Evolutionary conservation across 352 stramenopile genomes (phyloP).

Genomic region (Phytophthora hibernalis): DNA sequence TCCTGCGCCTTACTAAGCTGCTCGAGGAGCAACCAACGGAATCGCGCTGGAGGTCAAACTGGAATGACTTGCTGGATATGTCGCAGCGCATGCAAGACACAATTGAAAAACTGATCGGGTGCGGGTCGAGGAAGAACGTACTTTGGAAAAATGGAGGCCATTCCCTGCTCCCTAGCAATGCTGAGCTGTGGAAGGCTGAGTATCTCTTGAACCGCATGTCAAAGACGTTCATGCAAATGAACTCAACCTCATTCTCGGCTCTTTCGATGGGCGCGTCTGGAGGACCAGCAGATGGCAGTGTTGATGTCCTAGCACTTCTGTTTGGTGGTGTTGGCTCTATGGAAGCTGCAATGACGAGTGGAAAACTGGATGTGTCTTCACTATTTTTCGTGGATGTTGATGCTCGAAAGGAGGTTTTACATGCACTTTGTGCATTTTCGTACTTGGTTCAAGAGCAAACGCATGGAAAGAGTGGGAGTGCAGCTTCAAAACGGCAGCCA

Average conservation of each 20-base stretch:
- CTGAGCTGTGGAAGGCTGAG: conserved; percentile 75
- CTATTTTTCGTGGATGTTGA: conserved; percentile 78
- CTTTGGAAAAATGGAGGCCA: conserved; percentile 95
- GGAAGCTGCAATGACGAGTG: conserved; percentile 83
- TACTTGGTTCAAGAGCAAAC: conserved; percentile 71
- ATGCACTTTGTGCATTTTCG: conserved; percentile 85
- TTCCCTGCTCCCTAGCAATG: conserved; percentile 68
- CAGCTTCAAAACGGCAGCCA: conserved; percentile 15
- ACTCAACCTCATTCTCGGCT: conserved; percentile 40
- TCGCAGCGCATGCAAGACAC: conserved; percentile 70
- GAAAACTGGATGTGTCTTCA: conserved; percentile 74
- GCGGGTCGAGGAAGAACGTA: conserved; percentile 71
- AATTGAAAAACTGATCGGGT: conserved; percentile 78
- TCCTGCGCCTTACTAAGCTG: conserved; percentile 42
- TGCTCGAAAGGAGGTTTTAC: conserved; percentile 73
- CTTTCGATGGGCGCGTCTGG: conserved; percentile 20
- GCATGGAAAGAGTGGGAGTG: conserved; percentile 25
- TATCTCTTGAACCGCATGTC: conserved; percentile 72
- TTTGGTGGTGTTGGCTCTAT: conserved; percentile 78
- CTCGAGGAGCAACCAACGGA: conserved; percentile 19
- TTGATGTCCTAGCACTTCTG: conserved; percentile 78
- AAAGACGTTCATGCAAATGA: conserved; percentile 63
- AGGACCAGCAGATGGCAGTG: conserved; percentile 40
- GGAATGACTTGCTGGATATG: conserved; percentile 73
- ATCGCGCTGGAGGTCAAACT: conserved; percentile 36